Base-by-base conservation (phyloP, 129 eudicot species). In the Lactuca saligna region DNA sequence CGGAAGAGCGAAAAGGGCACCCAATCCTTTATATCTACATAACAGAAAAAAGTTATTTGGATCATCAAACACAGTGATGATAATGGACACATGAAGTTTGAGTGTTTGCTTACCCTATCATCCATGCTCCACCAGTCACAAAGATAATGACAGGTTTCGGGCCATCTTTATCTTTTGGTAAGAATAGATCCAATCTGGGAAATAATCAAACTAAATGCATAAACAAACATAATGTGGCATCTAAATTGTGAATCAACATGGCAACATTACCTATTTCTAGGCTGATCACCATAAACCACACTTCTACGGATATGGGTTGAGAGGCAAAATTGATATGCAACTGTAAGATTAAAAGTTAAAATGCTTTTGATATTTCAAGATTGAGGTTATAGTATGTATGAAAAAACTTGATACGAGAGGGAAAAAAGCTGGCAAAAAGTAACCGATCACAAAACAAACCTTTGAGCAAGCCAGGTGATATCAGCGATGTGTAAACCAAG, bases 81-180 rank as follows among this genome's bases (percentile, higher is more conserved):
- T 34, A 33, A 61, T 3, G 66, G 8, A 61, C 17, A 35, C 11
- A 34, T 61, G 50, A n/a, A 46, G 12, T 46, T 37, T 46, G 72
- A 60, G 2, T 35, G 5, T 12, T 46, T 63, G 65, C 77, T 70
- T 46, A 87, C 95, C 97, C 97, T 60, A 90, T 87, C 76, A 85
- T 90, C 97, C 97, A 90, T 33, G 97, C 97, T 55, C 97, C 97
- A 65, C 97, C 97, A 55, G 97, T 90, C 50, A 90, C 91, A 79
- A 90, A 90, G 54, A 80, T 76, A 61, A 90, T 83, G 37, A 90
- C 89, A 11, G 97, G 97, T 71, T 90, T 90, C n/a, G 75, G 81
- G 31, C 84, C 70, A 55, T 82, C 94, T n/a, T 35, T 57, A 54
- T 80, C 77, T 37, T 68, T 70, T 44, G 95, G 97, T 37, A 90